Evolutionary conservation across 768 basidiomycete species (phyloP), one percentile per base, ranked within the genome.

Genomic region (Clitopilus hobsonii): DNA sequence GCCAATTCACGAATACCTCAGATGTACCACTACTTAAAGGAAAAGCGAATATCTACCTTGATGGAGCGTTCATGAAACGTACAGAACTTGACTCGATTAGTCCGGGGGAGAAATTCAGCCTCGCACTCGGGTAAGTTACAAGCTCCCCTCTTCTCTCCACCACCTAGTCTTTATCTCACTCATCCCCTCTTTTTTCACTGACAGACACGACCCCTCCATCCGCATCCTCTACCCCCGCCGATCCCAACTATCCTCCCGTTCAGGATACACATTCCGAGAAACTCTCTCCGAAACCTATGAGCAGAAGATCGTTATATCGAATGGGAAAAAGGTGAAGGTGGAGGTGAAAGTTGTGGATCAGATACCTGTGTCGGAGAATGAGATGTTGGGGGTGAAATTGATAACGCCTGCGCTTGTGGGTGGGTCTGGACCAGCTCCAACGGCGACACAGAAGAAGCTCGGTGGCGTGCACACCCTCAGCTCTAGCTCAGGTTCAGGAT

Each of bases 31-130:
- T 77, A 6, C 59, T 76, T 13, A 57, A 54, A 1, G 76, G 76
- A 0, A 58, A 52, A 0, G 71, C 71, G 0, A 74, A 67, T 50
- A 64, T 76, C 25, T 75, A 73, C 53, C 71, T 77, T 1, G 72
- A 77, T 52, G 74, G 75, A 6, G 73, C 69, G 55, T 76, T 75
- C 61, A 74, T 72, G 6, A 69, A 74, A 18, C 62, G 66, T 7
- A 69, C 72, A 0, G 49, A 51, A n/a, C 55, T 78, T 6, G 68
- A 71, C 2, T 51, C 57, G 0, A 73, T 73, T 8, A 69, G 69
- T 28, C 73, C 76, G 0, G 62, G 69, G 30, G 76, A 75, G 56
- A 69, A 58, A 38, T 78, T 78, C 54, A 67, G 71, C 24, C 75
- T 70, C 28, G 64, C 73, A 1, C 68, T 76, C 2, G 76, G 74